These are phyloP conservation scores for Globisporangium megalacanthum DNA, from an alignment of 352 stramenopile genomes.

Conservation along the genomic window DNA sequence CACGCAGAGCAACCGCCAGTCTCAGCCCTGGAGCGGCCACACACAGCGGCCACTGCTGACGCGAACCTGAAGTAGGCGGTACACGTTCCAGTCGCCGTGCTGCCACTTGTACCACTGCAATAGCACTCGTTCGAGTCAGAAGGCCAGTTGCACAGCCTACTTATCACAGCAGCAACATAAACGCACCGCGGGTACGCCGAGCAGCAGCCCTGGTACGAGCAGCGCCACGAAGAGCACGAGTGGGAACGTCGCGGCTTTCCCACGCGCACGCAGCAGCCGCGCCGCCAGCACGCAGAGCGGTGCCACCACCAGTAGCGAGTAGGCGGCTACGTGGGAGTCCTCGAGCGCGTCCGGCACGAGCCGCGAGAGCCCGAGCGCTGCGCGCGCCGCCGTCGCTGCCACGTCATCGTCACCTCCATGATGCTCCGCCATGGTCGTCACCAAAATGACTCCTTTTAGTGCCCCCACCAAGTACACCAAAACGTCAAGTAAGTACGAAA, in stretches of 20 bases:
- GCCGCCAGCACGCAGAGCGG: conserved; percentile 31
- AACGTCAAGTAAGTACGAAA: no score
- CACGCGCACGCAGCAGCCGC: conserved; percentile 25
- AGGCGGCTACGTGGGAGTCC: conserved; percentile 35
- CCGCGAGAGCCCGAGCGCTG: conserved; percentile 25
- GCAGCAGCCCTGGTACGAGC: conserved; percentile 28
- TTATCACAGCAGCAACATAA: no score
- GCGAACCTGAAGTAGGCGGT: conserved; percentile 17
- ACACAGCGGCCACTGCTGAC: no score
- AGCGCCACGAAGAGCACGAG: conserved; percentile 42
- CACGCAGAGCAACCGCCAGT: no score
- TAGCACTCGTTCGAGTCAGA: not conserved
- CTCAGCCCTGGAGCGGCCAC: no score
- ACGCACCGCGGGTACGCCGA: conserved; percentile 35
- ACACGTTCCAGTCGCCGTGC: conserved; percentile 19
- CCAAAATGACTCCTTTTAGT: no score
- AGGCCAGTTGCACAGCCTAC: no score
- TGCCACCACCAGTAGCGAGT: conserved; percentile 40
- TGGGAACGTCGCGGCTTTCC: conserved; percentile 34
- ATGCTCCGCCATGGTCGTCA: not conserved
- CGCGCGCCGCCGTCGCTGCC: not conserved
- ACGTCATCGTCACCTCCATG: not conserved
- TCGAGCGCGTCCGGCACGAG: conserved; percentile 42
- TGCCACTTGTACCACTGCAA: conserved; percentile 17
- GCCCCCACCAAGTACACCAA: no score